Evolutionary conservation across 1,284 basidiomycete genomes (phyloP), one percentile per base, ranked within the genome.

Genomic region (Heterobasidion parviporum): DNA sequence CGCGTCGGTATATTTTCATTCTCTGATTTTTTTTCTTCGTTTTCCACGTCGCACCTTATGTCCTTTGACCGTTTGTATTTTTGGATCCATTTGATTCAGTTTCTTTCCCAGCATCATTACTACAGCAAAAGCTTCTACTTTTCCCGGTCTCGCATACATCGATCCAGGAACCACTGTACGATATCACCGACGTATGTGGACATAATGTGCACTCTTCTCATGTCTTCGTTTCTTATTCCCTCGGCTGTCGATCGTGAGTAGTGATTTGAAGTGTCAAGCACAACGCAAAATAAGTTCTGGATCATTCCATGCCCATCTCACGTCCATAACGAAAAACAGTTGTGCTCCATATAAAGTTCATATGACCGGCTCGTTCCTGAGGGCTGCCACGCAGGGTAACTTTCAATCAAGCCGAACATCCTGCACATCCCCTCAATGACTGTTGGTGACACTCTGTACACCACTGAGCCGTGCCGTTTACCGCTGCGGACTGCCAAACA

Each of bases 381-480:
- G 26, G 26, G 26, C 26, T 26, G 5, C 6, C 26, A 26, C 26
- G 26, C 26, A 26, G 26, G 26, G 26, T 6, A 26, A 26, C 26
- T 8, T 41, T n/a, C n/a, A 41, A 41, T 41, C 38, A 41, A 41
- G 38, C 38, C 12, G n/a, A 12, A n/a, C 38, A 41, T n/a, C 12
- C 38, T n/a, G 38, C 38, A 41, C 38, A 41, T 41, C 38, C 38
- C n/a, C 38, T 41, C 38, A 41, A 41, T 12, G 12, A 12, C n/a
- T 43, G 36, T 36, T 53, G 52, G 26, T 53, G 41, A 63, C 72
- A 74, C 10, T 62, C 61, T 45, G 63, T 63, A 62, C 73, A 74
- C 73, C 72, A 74, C 44, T 71, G 59, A 8, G 67, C 63, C 12
- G 72, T 64, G 12, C 62, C 65, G 32, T 68, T 65, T 52, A 75